Base-by-base conservation (phyloP, 176 grass and related monocot species). In the Bolboschoenus planiculmis region DNA sequence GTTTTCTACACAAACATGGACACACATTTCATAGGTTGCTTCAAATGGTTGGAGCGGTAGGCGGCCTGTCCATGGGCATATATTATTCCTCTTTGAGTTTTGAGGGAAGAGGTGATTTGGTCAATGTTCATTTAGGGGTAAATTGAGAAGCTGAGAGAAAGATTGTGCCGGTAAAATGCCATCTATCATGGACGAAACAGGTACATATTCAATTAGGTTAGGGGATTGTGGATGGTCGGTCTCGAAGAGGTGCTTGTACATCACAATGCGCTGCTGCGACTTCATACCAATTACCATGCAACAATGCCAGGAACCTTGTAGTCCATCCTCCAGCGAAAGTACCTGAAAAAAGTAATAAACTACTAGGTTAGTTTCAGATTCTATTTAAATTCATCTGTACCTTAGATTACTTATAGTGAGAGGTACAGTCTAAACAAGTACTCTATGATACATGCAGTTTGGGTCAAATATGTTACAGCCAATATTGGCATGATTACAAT, bases 1-100 rank as follows among this genome's bases (percentile, higher is more conserved):
- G 73, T 87, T 85, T 80, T 91, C 68, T 33, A 85, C 18, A 2
- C 83, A 57, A 20, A 83, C 89, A 87, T 97, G 87, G 13, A 97
- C 88, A 76, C 94, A 93, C 15, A 88, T 85, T 74, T 84, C 94
- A 75, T 88, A 93, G 10, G 7, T 60, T 70, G 87, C 82, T 86
- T 92, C 74, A 13, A 40, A 81, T 72, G 66, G 57, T 51, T 76
- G 42, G 26, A 93, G 13, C 20, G 80, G 61, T 36, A 74, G 60
- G 80, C 81, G 84, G 83, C 58, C 65, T 30, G 80, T 56, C n/a
- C 56, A 78, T 64, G 88, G 88, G 30, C 88, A 63, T 71, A 89
- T 89, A n/a, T 18, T 33, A 44, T 81, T 66, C 4, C 84, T 57
- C 10, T 37, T 47, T 18, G 20, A 71, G 0, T 37, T 86, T 30